Conservation (phyloP, 2,329 filamentous ascomycete species). For the Graphium sp. region DNA sequence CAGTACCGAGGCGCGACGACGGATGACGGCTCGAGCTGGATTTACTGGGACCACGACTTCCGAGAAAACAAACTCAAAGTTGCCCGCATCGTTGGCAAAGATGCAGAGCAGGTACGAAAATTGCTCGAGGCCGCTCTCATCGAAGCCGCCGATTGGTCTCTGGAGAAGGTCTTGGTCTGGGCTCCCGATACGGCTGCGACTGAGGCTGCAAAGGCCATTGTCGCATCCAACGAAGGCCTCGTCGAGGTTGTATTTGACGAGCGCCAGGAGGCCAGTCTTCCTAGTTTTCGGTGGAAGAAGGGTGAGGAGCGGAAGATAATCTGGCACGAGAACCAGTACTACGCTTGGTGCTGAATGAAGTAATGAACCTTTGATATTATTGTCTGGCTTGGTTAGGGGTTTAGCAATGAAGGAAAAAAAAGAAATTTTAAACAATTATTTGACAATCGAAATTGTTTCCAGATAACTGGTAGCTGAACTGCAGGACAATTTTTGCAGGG, state of each 20-base stretch:
- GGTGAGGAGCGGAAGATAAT: slow-evolving; percentile 1
- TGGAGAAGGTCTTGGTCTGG: slow-evolving; percentile 14
- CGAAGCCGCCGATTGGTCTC: slow-evolving; percentile 13
- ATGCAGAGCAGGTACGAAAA: slow-evolving; percentile 10
- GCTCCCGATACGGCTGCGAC: slow-evolving; percentile 13
- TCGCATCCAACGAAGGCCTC: slow-evolving; percentile 19
- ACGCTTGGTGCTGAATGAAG: slow-evolving; percentile 2
- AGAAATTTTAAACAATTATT: too few relatives aligned
- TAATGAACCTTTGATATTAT: too few relatives aligned
- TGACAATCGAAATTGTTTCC: too few relatives aligned
- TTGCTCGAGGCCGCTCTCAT: slow-evolving; percentile 14
- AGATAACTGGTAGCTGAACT: too few relatives aligned
- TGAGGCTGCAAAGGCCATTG: slow-evolving; percentile 12
- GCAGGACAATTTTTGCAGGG: too few relatives aligned
- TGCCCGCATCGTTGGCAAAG: slow-evolving; percentile 3
- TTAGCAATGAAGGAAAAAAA: too few relatives aligned
- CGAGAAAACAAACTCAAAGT: slow-evolving; percentile 5
- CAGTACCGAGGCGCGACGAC: slow-evolving; percentile 10
- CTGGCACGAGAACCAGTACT: slow-evolving; percentile 4
- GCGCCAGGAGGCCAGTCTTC: slow-evolving; percentile 8
- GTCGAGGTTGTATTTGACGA: slow-evolving; percentile 13
- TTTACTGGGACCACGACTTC: slow-evolving; percentile 19
- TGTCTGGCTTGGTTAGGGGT: too few relatives aligned
- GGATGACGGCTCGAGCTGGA: slow-evolving; percentile 11
- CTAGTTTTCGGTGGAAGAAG: slow-evolving; percentile 2